A percentile compares a stretch with the other conserved stretches of the same genome.
Evolutionary conservation across 192 early-diverging fungal genomes (phyloP).

Genomic region (Mortierella claussenii): DNA sequence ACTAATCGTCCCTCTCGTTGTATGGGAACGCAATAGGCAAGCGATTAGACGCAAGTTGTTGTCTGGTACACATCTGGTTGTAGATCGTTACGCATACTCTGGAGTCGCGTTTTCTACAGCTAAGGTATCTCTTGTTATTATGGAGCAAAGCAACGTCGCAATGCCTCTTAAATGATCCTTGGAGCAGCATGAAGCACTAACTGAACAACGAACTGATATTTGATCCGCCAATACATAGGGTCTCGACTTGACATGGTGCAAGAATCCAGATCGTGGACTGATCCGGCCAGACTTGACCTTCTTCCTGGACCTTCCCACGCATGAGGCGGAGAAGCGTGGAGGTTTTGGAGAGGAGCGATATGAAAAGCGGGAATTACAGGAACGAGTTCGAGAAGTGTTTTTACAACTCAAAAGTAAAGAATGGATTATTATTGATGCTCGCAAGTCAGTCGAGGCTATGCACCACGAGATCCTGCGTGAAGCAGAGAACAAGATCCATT

Average conservation of each 20-base stretch:
- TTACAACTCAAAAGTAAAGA: constrained; percentile 61
- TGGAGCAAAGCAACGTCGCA: no score
- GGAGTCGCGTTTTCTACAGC: constrained; percentile 93
- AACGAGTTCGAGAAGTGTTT: constrained; percentile 79
- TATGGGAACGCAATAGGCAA: no score
- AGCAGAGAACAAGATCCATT: constrained; percentile 19
- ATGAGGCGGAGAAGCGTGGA: constrained; percentile 78
- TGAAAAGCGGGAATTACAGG: constrained; percentile 86
- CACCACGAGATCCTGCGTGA: constrained; percentile 28
- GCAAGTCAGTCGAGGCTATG: constrained; percentile 25
- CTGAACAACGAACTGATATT: not conserved
- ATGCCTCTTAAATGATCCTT: no score
- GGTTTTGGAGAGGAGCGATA: constrained; percentile 96
- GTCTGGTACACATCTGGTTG: constrained; percentile 79
- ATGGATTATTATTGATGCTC: constrained; percentile 57
- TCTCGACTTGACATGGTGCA: constrained; percentile 90
- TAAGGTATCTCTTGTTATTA: no score
- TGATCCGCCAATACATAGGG: constrained; percentile 63
- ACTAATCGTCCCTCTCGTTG: no score
- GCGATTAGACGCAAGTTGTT: constrained; percentile 68
- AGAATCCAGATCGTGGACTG: constrained; percentile 84
- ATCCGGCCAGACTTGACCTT: constrained; percentile 87
- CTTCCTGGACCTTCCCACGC: constrained; percentile 85
- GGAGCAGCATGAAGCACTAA: no score
- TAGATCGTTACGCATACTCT: constrained; percentile 96